Evolutionary conservation across 305 asterid species (phyloP), one percentile per base, ranked within the genome.

Genomic region (Rubia balearica): DNA sequence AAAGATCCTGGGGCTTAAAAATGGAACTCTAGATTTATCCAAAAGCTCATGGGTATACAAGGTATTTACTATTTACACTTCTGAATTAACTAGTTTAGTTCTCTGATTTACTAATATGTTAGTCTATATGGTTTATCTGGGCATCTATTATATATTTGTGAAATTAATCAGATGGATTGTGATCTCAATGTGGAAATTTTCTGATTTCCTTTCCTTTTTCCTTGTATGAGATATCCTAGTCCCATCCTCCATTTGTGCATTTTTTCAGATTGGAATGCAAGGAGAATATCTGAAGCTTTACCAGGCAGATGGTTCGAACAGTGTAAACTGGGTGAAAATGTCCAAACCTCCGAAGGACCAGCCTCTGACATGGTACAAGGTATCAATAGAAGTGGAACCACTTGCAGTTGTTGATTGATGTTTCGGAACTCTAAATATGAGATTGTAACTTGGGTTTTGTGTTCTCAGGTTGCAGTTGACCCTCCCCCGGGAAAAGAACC

Each of bases 311-410:
- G 77, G 79, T 70, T 75, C 78, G 45, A 87, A 76, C 66, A 85
- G 83, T 53, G 82, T 81, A 66, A 83, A 80, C 57, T 90, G 98
- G 96, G 85, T 67, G 56, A 75, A 90, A 30, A 84, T 86, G 82
- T 79, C 84, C 46, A 77, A 72, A 57, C 96, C 96, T 73, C 96
- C 96, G 55, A 87, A 83, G 78, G 85, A 82, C 13, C 96, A 83
- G 68, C 87, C 96, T 73, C 90, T 92, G 38, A 92, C 95, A 74
- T 92, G 98, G 98, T 92, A 92, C 87, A 92, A 88, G 98, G 98
- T 92, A 88, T 67, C 61, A 61, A 36, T 30, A 30, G 33, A 30
- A 30, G 33, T 30, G 33, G 33, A 30, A 30, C 33, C 33, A 30
- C 6, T 36, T 36, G 40, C 40, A 36, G 40, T 5, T 3, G 40